Evolutionary conservation across 23 red algal species (phyloP), one percentile per base, ranked within the genome.

Genomic region (Pyropia haitanensis): DNA sequence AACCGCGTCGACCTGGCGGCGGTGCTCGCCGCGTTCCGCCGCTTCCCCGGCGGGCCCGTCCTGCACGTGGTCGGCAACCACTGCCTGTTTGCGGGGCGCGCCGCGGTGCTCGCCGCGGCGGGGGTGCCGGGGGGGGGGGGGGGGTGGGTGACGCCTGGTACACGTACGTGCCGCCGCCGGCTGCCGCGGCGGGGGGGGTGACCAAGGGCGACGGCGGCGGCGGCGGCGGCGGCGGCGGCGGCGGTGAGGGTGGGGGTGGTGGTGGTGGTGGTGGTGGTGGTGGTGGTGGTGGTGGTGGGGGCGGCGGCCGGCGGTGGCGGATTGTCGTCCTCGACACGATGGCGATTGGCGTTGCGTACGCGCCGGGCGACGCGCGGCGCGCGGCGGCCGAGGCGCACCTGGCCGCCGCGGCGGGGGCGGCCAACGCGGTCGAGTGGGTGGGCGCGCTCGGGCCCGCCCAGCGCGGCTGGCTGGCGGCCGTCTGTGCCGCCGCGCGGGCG

Each of bases 11-110:
- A 81, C 18, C 18, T 81, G 17, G 44, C 65, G 29, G 64, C 27
- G 15, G 86, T 90, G 8, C 22, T 80, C 2, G 23, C 60, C 15
- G 23, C 39, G 13, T 63, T 90, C 10, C 16, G 15, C 24, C 44
- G 27, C 15, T 57, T 65, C 6, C 5, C 55, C 12, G 49, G 25
- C 1, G 14, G 26, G 25, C 86, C 75, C 30, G 5, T 90, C 15
- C 28, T 55, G 14, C 75, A 90, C 67, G 86, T 90, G 1, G 13
- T 90, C 22, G 86, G 86, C 34, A 90, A 90, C 56, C 86, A 90
- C 68, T 90, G 86, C 64, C 60, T 90, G 20, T 53, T 63, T 23
- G 68, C 65, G 8, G 65, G 53, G 29, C 65, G 76, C 0, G 29
- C 56, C 26, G 32, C 39, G 10, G 39, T 46, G 39, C 10, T 46